Evolutionary conservation across 2,329 filamentous ascomycete genomes (phyloP), one percentile per base, ranked within the genome.

Genomic region (Sclerotinia subarctica): DNA sequence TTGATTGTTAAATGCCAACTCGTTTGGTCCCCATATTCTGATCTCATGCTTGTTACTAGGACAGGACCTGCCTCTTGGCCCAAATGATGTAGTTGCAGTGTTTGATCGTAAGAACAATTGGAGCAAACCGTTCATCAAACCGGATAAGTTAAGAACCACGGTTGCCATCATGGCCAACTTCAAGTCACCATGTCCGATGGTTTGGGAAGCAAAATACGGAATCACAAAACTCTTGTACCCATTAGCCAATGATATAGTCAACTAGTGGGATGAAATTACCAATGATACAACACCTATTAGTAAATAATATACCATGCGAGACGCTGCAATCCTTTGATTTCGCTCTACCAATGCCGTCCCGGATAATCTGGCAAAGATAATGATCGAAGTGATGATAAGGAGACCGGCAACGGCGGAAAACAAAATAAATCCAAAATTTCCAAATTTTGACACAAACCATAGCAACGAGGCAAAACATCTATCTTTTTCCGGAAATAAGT

Each of bases 101-200:
- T 86, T 89, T 3, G 88, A 87, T 71, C 89, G 85, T 62, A 92
- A 81, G 73, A 90, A 89, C 11, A 91, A 79, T 72, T 91, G 88
- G 32, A 91, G 81, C 21, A 87, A 84, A 5, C 88, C 87, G 21
- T 86, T 88, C 76, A 88, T 82, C 21, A 91, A 78, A 2, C 89
- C 89, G 0, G 88, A 88, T 2, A 90, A 81, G 74, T 90, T 90
- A 21, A 87, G 81, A 3, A 88, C 86, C 8, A 91, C 86, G 21
- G 88, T 85, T 35, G 87, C 86, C 52, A 90, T 84, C 81, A 89
- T 87, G 2, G 86, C 82, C 5, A 88, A 78, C 35, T 82, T 84
- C 56, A 84, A 68, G 77, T 82, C 80, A 38, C 80, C 76, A 62
- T 66, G 21, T n/a, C 59, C 76, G 67, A 86, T 83, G 7, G 83